Conservation (phyloP, 176 grass and related monocot genomes). For the Bothriochloa decipiens region DNA sequence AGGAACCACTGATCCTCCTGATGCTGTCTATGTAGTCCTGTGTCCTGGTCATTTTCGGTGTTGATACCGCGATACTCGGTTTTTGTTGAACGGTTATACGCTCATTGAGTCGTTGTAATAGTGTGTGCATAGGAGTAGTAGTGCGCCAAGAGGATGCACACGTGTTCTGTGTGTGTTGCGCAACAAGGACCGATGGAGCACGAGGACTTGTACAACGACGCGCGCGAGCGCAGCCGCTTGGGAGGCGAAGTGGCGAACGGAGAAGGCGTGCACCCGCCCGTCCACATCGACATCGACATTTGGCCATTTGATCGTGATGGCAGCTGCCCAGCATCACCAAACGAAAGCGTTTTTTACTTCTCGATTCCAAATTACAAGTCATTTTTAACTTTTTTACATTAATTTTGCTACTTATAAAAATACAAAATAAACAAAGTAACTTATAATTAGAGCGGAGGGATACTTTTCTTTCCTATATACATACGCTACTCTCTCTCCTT, state of each 20-base stretch:
- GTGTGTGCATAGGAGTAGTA: too few species aligned
- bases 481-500: too few species aligned
- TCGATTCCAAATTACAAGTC: too few species aligned
- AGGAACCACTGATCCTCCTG: background rate
- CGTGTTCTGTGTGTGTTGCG: background rate
- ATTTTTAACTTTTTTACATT: too few species aligned
- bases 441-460: too few species aligned
- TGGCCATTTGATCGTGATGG: background rate
- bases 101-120: background rate
- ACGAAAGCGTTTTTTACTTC: too few species aligned
- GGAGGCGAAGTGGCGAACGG: background rate
- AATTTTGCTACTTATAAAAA: too few species aligned
- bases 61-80: background rate
- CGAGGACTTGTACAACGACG: background rate
- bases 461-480: too few species aligned
- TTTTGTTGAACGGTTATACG: background rate
- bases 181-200: background rate
- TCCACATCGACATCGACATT: background rate
- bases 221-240: too few species aligned
- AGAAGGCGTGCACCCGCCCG: background rate
- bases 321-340: background rate
- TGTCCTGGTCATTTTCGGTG: background rate
- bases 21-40: background rate
- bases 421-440: too few species aligned
- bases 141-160: too few species aligned